Base-by-base conservation (phyloP, 805 yeast species). In the Barnettozyma sucrosica region DNA sequence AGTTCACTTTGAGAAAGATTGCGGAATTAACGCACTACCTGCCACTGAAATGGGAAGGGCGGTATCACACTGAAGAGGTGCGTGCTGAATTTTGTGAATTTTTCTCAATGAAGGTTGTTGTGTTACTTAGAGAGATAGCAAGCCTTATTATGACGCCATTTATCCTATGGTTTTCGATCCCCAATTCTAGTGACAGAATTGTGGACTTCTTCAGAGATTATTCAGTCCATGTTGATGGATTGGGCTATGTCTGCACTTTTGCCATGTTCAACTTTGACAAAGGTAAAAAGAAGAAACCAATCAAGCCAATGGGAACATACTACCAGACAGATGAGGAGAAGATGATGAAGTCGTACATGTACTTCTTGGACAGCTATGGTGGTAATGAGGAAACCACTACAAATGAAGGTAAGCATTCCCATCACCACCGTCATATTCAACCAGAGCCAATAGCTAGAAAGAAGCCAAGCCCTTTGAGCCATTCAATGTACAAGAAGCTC, bases 221-320 rank as follows among this genome's bases (percentile, higher is more conserved):
- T 55, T 82, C 96, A 11, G 82, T 89, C 11, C 93, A 92, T 63
- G 88, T 90, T 42, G 97, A 90, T 67, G 98, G 97, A 0, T 70
- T 93, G 36, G 99, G 99, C 0, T 85, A 90, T 59, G 96, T 93
- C 34, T 92, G 98, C 61, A 83, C 88, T 26, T 89, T 83, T 72
- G 98, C 98, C 2, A 87, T 88, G 82, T 93, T 93, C 66, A 84
- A 88, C 55, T 80, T 85, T 52, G 89, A 83, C 51, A 79, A 79
- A 53, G 74, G 75, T 50, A 76, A 72, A 47, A 67, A 70, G 51
- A 69, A 70, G 52, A 74, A 56, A 37, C 52, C 50, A 9, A 51
- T 47, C 11, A 52, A 45, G 48, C 52, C 48, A 62, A 61, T 65
- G 53, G 60, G 67, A 37, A 68, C 71, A 37, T 63, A 63, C 43